phyloP scores from a whole-genome alignment of 192 early-diverging fungal species.

The Piromyces sp. region DNA sequence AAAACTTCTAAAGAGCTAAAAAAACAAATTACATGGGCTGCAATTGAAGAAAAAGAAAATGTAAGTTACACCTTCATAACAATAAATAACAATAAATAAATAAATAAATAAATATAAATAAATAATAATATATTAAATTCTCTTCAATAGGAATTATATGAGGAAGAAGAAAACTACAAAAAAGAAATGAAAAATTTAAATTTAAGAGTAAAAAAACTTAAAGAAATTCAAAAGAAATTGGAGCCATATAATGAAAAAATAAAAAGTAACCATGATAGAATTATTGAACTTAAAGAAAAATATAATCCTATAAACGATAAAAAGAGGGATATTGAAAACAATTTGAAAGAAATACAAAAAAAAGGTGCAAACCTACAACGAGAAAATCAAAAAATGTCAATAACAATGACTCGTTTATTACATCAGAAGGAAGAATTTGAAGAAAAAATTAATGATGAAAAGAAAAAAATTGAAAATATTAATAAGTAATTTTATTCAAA shows the following conservation, averaged over 20 bases:
- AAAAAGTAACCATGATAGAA: not conserved
- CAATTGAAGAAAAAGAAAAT: slow-evolving; percentile 34
- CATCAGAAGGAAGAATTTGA: not conserved
- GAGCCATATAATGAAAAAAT: not conserved
- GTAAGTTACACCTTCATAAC: too few relatives aligned
- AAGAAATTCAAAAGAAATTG: slow-evolving; percentile 25
- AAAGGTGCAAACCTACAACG: not conserved
- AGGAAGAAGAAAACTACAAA: slow-evolving; percentile 1
- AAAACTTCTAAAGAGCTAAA: slow-evolving; percentile 43
- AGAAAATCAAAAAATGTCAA: not conserved
- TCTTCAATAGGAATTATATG: not conserved
- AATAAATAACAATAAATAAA: too few relatives aligned
- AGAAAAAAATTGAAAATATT: not conserved
- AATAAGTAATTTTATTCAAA: too few relatives aligned
- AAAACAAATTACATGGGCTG: slow-evolving; percentile 61
- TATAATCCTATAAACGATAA: not conserved
- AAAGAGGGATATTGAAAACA: not conserved
- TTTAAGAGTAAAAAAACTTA: slow-evolving; percentile 24
- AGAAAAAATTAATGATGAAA: not conserved
- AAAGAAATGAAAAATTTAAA: slow-evolving; percentile 2
- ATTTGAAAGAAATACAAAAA: not conserved
- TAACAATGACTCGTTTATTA: not conserved
- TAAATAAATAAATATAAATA: too few relatives aligned
- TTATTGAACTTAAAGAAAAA: not conserved
- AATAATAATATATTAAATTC: too few relatives aligned